Evolutionary conservation across 139 green algal species (phyloP).

Genomic region (Chlamydomonas sp.): DNA sequence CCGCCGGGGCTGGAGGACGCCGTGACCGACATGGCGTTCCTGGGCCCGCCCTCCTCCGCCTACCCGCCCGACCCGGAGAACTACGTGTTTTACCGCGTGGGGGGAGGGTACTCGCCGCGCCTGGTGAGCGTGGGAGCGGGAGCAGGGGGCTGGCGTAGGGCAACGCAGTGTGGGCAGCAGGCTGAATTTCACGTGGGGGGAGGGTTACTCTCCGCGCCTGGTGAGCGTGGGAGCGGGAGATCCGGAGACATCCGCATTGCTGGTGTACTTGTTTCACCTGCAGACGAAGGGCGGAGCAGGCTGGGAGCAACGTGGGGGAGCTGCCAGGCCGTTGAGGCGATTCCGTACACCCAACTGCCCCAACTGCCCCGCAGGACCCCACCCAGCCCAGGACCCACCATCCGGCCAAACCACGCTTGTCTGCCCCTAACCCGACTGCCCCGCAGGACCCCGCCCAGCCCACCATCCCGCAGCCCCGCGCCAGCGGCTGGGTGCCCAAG

Average conservation of each 20-base stretch:
- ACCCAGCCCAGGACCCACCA: background rate
- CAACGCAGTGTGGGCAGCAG: too few relatives aligned
- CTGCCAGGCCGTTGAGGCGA: background rate
- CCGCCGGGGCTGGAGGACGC: slow-evolving; percentile 30
- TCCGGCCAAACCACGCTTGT: background rate
- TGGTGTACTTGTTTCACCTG: background rate
- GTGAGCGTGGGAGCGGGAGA: slow-evolving; percentile 13
- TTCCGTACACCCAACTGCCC: too few relatives aligned
- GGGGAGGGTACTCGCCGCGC: slow-evolving; percentile 45
- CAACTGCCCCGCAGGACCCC: too few relatives aligned
- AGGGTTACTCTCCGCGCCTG: slow-evolving; percentile 47
- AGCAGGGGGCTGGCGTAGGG: background rate
- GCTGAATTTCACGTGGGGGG: slow-evolving; percentile 47
- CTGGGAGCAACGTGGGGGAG: background rate
- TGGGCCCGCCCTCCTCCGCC: slow-evolving; percentile 44
- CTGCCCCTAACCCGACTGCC: background rate
- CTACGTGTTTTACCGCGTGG: slow-evolving; percentile 51
- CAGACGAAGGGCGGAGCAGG: background rate
- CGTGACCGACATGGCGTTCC: slow-evolving; percentile 43
- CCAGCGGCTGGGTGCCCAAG: slow-evolving; percentile 60
- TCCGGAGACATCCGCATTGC: background rate
- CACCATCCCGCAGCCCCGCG: slow-evolving; percentile 37
- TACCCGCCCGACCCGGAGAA: slow-evolving; percentile 56
- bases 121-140: slow-evolving; percentile 25
- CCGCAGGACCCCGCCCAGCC: slow-evolving; percentile 20